Conservation (phyloP, 768 basidiomycete genomes). For the Termitomyces sp. region DNA sequence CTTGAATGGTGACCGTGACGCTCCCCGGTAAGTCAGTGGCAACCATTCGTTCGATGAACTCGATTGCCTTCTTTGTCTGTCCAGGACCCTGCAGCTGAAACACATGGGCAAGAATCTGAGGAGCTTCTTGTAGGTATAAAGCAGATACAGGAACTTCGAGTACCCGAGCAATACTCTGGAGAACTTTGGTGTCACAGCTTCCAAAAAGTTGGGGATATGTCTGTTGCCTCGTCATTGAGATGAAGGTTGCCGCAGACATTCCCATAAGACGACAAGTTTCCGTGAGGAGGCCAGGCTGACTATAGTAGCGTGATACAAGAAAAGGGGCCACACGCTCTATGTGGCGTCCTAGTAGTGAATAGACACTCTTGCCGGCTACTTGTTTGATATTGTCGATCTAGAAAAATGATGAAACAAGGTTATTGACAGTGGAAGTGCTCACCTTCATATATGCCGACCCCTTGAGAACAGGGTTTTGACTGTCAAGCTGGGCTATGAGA, state of each 20-base stretch:
- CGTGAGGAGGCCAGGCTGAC: conserved; percentile 50
- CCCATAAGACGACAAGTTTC: conserved; percentile 71
- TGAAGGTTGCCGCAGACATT: conserved; percentile 51
- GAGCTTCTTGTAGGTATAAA: conserved; percentile 52
- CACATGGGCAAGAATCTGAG: conserved; percentile 59
- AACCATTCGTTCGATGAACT: conserved; percentile 61
- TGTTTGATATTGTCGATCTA: conserved; percentile 59
- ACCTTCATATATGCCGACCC: conserved; percentile 69
- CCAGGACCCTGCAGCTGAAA: conserved; percentile 53
- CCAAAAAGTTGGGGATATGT: conserved; percentile 71
- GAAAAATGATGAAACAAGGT: not conserved
- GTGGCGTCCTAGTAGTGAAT: conserved; percentile 66
- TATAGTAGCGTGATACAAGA: conserved; percentile 51
- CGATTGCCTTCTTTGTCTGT: conserved; percentile 52
- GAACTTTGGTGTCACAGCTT: conserved; percentile 47
- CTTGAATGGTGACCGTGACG: conserved; percentile 35
- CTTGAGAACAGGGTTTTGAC: conserved; percentile 63
- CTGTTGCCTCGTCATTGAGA: conserved; percentile 54
- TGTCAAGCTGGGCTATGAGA: conserved; percentile 62
- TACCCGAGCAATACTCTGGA: conserved; percentile 57
- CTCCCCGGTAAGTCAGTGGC: conserved; percentile 34
- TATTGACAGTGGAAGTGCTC: conserved; percentile 10
- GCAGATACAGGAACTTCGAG: conserved; percentile 37
- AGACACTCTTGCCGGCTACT: conserved; percentile 53
- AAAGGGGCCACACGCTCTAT: conserved; percentile 62